Evolutionary conservation across 345 rosid genomes (phyloP).

Genomic region (Citrus medica): DNA sequence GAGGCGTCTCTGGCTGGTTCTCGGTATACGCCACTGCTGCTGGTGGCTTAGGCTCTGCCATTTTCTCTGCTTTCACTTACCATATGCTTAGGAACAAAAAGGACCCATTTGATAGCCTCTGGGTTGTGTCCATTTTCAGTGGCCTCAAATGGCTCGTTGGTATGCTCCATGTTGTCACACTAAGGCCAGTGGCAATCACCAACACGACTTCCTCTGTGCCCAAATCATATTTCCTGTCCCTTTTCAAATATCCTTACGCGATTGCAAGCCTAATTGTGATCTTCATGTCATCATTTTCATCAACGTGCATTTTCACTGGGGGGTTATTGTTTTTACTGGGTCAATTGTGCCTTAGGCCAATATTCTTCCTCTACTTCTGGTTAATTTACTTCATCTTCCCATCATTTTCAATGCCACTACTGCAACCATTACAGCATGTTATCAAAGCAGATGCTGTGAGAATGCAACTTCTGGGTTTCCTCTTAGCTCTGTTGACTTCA

Average conservation of each 20-base stretch:
- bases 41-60: conserved; percentile 49
- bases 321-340: conserved; percentile 40
- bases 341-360: conserved; percentile 42
- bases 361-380: conserved; percentile 39
- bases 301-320: conserved; percentile 57
- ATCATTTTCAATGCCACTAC: conserved; percentile 35
- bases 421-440: conserved; percentile 41
- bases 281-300: conserved; percentile 47
- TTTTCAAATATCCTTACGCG: conserved; percentile 46
- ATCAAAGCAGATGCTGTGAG: conserved; percentile 37
- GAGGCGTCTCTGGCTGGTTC: conserved; percentile 46
- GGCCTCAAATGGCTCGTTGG: conserved; percentile 58
- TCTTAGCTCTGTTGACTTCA: conserved; percentile 39
- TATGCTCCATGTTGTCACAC: conserved; percentile 18
- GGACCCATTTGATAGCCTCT: conserved; percentile 32
- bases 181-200: conserved; percentile 23
- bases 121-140: conserved; percentile 65
- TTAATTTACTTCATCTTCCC: conserved; percentile 53
- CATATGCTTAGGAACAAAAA: conserved; percentile 38
- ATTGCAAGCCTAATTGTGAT: conserved; percentile 34
- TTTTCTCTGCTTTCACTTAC: conserved; percentile 47
- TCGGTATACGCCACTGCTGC: conserved; percentile 44
- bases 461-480: conserved; percentile 53
- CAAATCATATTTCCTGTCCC: conserved; percentile 27
- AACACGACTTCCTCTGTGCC: conserved; percentile 7